These are phyloP conservation scores for Anethum foeniculum DNA, from an alignment of 140 eudicot species.

Conservation along the genomic window DNA sequence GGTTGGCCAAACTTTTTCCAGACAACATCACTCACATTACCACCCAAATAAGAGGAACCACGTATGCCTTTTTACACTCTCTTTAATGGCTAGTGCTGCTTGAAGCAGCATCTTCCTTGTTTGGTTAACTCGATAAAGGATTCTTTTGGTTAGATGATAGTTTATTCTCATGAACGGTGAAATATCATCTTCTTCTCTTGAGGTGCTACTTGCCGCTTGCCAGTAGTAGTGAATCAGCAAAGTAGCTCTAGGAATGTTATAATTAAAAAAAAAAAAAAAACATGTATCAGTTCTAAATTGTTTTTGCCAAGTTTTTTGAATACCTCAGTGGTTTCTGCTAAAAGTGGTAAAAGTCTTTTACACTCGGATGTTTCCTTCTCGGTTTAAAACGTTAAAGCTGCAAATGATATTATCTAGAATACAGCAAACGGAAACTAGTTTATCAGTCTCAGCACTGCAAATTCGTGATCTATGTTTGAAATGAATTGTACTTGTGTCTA, in stretches of 20 bases:
- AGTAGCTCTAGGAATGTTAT: not conserved
- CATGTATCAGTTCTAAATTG: not conserved
- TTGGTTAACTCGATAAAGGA: not conserved
- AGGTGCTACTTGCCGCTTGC: not conserved
- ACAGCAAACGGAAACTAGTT: not conserved
- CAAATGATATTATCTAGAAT: not conserved
- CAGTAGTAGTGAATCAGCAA: not conserved
- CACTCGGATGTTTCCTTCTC: not conserved
- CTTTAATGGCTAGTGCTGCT: not conserved
- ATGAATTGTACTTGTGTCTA: not conserved
- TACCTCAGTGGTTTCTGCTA: not conserved
- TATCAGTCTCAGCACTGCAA: not conserved
- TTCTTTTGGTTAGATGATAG: not conserved
- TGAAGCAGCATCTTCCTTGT: not conserved
- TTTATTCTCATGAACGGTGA: not conserved
- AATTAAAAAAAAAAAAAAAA: too few species aligned
- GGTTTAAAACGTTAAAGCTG: not conserved
- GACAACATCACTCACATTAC: slow-evolving; percentile 90
- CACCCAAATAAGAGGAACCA: slow-evolving; percentile 88
- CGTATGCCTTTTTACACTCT: slow-evolving; percentile 37
- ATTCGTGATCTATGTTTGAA: not conserved
- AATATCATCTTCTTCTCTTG: not conserved
- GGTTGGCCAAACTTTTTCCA: slow-evolving; percentile 95
- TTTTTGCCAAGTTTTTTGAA: not conserved
- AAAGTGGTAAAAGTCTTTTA: not conserved